Conservation (phyloP, 805 yeast genomes). For the Wickerhamomyces queroliae region DNA sequence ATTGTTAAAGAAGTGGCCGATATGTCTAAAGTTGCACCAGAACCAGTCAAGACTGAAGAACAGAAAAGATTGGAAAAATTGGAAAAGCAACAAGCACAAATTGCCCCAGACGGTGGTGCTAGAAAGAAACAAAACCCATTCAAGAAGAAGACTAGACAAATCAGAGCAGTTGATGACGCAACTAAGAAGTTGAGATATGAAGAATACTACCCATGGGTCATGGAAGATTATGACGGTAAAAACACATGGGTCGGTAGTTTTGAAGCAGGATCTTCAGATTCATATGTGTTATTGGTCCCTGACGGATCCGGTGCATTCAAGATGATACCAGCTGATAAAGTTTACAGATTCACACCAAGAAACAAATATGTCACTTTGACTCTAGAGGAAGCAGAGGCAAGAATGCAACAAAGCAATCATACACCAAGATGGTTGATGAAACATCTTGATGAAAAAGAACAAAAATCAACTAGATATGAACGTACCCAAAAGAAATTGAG, state of each 20-base stretch:
- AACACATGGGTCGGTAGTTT: constrained; percentile 95
- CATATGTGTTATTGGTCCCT: constrained; percentile 79
- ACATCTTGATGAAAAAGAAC: constrained; percentile 65
- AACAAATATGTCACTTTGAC: constrained; percentile 92
- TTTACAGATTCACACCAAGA: constrained; percentile 88
- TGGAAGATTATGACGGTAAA: constrained; percentile 92
- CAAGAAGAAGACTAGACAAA: constrained; percentile 81
- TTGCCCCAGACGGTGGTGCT: constrained; percentile 92
- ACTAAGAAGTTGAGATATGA: constrained; percentile 86
- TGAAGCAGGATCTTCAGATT: constrained; percentile 82
- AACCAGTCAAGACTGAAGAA: constrained; percentile 27
- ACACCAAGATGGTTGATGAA: constrained; percentile 96
- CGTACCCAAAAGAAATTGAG: constrained; percentile 40
- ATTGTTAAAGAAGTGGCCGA: constrained; percentile 14
- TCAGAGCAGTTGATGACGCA: constrained; percentile 73
- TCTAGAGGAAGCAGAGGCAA: constrained; percentile 92
- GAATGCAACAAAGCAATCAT: constrained; percentile 72
- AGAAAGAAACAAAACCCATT: constrained; percentile 53
- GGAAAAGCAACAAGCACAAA: constrained; percentile 44
- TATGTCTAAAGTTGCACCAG: constrained; percentile 23
- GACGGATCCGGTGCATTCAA: constrained; percentile 62
- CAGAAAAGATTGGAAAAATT: constrained; percentile 30
- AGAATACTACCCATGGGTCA: constrained; percentile 96
- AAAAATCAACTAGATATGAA: constrained; percentile 43
- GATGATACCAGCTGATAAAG: constrained; percentile 93